Evolutionary conservation across 2,329 filamentous ascomycete genomes (phyloP).

Genomic region (Microcera coccophila): DNA sequence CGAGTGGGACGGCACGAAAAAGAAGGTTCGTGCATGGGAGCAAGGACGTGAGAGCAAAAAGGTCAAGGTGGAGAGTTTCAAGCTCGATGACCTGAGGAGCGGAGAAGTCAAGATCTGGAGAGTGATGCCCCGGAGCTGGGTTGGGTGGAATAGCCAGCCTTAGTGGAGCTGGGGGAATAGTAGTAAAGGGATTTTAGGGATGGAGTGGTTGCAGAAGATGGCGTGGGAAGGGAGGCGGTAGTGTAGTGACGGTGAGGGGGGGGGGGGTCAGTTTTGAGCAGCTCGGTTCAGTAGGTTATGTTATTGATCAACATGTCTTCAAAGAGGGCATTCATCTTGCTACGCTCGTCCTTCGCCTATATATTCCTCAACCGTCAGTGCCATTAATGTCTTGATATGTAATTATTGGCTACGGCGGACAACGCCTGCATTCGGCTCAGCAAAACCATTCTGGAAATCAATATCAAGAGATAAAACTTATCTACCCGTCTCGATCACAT

Average conservation of each 20-base stretch:
- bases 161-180: slow-evolving; percentile 38
- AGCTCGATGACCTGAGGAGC: slow-evolving; percentile 83
- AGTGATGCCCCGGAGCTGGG: slow-evolving; percentile 86
- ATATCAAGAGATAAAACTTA: too few species aligned
- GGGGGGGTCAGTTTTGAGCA: slow-evolving; percentile 26
- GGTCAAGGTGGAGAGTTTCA: slow-evolving; percentile 89
- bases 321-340: slow-evolving; percentile 8
- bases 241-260: slow-evolving; percentile 6
- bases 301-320: slow-evolving; percentile 25
- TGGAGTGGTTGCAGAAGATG: slow-evolving; percentile 14
- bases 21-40: slow-evolving; percentile 94
- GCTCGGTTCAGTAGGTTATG: slow-evolving; percentile 30
- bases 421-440: too few species aligned
- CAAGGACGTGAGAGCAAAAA: slow-evolving; percentile 92
- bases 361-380: too few species aligned
- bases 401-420: too few species aligned
- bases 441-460: too few species aligned
- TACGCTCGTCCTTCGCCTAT: too few species aligned
- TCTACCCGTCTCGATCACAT: too few species aligned
- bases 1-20: slow-evolving; percentile 98
- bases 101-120: slow-evolving; percentile 98
- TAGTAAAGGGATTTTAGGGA: slow-evolving; percentile 11
- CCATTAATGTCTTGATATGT: too few species aligned
- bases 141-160: slow-evolving; percentile 73
- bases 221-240: slow-evolving; percentile 9